Evolutionary conservation across 306 rosid species (phyloP).

Genomic region (Benincasa hispida): DNA sequence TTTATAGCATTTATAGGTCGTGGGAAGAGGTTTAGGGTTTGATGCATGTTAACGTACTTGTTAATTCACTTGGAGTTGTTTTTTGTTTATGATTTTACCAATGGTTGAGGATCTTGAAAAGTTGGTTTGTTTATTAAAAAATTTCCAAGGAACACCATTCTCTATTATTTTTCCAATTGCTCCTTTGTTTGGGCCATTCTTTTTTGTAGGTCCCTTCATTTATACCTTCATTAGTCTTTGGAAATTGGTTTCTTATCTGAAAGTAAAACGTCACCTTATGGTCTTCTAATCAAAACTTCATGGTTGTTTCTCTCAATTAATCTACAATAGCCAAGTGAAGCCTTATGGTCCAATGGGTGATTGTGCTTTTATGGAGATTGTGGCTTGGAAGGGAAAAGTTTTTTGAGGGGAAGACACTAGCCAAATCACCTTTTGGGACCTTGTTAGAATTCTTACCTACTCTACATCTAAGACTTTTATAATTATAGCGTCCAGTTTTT

Average conservation of each 20-base stretch:
- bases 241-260: neutral
- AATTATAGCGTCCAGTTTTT: neutral
- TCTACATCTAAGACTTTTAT: neutral
- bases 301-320: neutral
- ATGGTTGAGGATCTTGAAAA: neutral
- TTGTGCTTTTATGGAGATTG: neutral
- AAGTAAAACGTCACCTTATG: neutral
- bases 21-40: neutral
- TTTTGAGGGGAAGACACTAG: neutral
- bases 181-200: neutral
- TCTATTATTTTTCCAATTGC: neutral
- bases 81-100: neutral
- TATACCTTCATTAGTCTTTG: neutral
- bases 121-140: neutral
- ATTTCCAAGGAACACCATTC: neutral
- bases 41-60: neutral
- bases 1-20: neutral
- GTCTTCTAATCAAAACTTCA: neutral
- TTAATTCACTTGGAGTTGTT: neutral
- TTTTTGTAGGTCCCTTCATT: neutral
- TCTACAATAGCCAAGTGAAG: neutral
- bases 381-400: neutral
- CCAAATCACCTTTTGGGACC: neutral
- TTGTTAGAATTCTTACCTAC: neutral
- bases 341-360: neutral